A percentile compares a stretch with the other conserved stretches of the same genome.
Conservation (phyloP, 1,284 basidiomycete genomes). For the Neonothopanus nambi region DNA sequence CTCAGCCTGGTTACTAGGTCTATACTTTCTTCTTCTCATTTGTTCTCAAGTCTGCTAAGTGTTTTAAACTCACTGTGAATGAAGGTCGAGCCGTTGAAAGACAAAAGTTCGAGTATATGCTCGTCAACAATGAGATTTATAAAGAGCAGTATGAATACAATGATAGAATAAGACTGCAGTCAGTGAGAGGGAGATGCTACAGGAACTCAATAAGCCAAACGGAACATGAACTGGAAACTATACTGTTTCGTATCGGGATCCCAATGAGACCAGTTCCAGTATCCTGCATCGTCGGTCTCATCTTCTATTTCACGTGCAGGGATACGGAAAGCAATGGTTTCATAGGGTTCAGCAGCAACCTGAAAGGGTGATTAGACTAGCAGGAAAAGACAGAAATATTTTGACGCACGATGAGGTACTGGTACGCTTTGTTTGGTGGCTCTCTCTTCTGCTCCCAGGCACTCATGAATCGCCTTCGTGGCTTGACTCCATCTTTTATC, state of each 20-base stretch:
- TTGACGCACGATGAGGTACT: constrained; percentile 89
- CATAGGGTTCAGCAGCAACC: constrained; percentile 98
- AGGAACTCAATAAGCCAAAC: constrained; percentile 52
- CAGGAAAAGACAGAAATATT: constrained; percentile 7
- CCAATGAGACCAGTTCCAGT: constrained; percentile 97
- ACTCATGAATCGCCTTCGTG: constrained; percentile 94
- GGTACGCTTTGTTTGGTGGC: constrained; percentile 92
- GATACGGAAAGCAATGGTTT: constrained; percentile 97
- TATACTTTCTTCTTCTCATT: no score
- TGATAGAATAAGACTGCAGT: no score
- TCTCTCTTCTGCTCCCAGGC: constrained; percentile 98
- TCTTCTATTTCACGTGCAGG: constrained; percentile 97
- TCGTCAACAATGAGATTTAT: no score
- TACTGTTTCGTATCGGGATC: constrained; percentile 96
- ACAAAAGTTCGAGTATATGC: no score
- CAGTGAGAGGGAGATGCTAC: not conserved
- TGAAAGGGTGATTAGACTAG: constrained; percentile 33
- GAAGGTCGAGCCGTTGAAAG: no score
- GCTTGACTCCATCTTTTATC: constrained; percentile 85
- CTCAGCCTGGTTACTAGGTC: no score
- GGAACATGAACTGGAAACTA: constrained; percentile 94
- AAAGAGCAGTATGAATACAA: not conserved
- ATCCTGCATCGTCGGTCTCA: constrained; percentile 85
- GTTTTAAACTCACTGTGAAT: no score
- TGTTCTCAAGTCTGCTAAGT: no score